Conservation (phyloP, 176 grass and related monocot genomes). For the Phragmites australis region DNA sequence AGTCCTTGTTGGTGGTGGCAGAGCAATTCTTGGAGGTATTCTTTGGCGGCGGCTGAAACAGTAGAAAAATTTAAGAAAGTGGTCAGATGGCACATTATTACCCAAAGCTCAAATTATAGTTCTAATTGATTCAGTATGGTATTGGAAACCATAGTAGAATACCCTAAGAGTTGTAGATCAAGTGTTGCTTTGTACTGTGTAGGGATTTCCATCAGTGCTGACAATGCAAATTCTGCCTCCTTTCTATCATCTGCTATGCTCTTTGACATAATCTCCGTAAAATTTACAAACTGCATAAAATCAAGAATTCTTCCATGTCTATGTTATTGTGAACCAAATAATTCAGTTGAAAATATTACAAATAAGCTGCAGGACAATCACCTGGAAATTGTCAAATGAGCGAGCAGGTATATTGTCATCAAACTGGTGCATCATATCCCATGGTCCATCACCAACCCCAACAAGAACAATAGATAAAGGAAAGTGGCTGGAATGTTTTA, state of each 20-base stretch:
- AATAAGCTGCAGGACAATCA: conserved; percentile 31
- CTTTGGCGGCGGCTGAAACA: conserved; percentile 64
- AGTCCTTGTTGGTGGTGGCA: conserved; percentile 63
- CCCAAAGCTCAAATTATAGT: not conserved
- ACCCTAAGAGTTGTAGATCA: conserved; percentile 95
- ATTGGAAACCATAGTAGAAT: conserved; percentile 25
- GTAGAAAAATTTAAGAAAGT: conserved; percentile 35
- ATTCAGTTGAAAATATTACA: conserved; percentile 11
- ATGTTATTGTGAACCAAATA: conserved; percentile 6
- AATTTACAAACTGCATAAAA: conserved; percentile 95
- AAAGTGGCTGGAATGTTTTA: conserved; percentile 56
- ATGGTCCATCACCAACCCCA: conserved; percentile 95
- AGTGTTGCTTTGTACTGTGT: conserved; percentile 92
- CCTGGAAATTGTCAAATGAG: conserved; percentile 98
- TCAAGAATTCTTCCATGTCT: conserved; percentile 19
- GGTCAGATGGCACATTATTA: conserved; percentile 21
- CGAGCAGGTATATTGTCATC: conserved; percentile 97
- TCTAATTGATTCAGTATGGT: not conserved
- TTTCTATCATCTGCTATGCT: conserved; percentile 78
- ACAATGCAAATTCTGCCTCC: conserved; percentile 88
- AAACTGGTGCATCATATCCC: conserved; percentile 99
- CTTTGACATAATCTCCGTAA: conserved; percentile 95
- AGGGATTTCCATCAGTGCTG: conserved; percentile 96
- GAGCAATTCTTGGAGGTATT: conserved; percentile 56
- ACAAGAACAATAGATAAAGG: conserved; percentile 97